Base-by-base conservation (phyloP, 2,329 filamentous ascomycete species). In the Camillea tinctor region DNA sequence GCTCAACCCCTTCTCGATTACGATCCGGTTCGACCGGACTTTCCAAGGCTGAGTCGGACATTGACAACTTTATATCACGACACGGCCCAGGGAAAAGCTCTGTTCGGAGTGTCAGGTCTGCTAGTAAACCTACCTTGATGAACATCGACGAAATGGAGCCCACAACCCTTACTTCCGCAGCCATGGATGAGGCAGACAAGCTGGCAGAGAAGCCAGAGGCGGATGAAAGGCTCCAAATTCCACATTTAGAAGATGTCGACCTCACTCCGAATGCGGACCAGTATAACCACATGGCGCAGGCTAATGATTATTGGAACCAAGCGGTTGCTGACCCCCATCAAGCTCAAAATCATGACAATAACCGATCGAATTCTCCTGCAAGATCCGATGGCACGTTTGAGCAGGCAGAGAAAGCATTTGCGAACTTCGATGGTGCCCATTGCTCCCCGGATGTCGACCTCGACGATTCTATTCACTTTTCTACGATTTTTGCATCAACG, bases 341-440 rank as follows among this genome's bases (percentile, higher is more conserved):
- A 8, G 61, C 64, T 17, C 58, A 67, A 53, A 56, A 69, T 40
- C 64, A 70, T 50, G 59, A 57, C 19, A 63, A 69, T 40, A 61
- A 68, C 8, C 79, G 80, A 48, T 77, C 83, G 48, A 80, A 79
- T 15, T 73, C 74, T 9, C 85, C 84, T 3, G 78, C 83, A 9
- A 82, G 78, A 11, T 88, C 86, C 3, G 78, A 76, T 52, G 83
- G 84, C 58, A 90, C 89, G 1, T 87, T 81, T 59, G 86, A 89
- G 30, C 86, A 90, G 71, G 85, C 85, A 19, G 79, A 86, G 63
- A 76, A 82, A 48, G 84, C 90, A 2, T 95, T 94, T 77, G 84
- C 86, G 50, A 90, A 93, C 72, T 95, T 95, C 70, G 91, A 95
- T 71, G 91, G 91, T 44, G 88, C 89, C 15, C 90, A 94, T 71